Percentiles rank a stretch among this genome's conserved stretches.
Conservation (phyloP, 805 yeast genomes). For the Cyberlindnera euphorbiae region DNA sequence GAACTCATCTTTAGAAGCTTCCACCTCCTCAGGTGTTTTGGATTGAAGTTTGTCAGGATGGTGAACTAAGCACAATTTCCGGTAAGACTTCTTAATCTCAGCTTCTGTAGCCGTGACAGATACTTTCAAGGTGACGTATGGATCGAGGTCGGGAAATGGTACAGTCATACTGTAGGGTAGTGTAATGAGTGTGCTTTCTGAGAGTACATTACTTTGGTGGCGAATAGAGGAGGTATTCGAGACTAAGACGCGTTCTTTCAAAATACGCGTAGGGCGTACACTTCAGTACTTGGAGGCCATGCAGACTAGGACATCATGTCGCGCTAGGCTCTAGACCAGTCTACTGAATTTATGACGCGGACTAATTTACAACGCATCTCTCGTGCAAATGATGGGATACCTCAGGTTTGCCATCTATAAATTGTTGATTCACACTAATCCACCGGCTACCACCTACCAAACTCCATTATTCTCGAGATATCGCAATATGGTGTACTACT, state of each 20-base stretch:
- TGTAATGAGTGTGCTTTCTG: no score
- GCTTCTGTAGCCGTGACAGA: slow-evolving; percentile 37
- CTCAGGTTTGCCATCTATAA: no score
- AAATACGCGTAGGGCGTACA: no score
- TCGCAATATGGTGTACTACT: slow-evolving; percentile 49
- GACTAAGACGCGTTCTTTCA: not conserved
- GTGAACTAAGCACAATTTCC: slow-evolving; percentile 53
- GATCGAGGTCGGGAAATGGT: slow-evolving; percentile 55
- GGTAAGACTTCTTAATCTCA: slow-evolving; percentile 63
- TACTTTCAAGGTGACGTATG: slow-evolving; percentile 52
- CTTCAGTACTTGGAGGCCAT: no score
- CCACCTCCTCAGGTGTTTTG: slow-evolving; percentile 28
- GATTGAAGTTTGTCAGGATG: slow-evolving; percentile 69
- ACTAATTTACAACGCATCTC: no score
- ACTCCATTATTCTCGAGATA: no score
- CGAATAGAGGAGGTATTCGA: not conserved
- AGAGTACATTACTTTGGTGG: not conserved
- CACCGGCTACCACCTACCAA: no score
- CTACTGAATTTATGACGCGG: no score
- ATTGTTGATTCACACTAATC: no score
- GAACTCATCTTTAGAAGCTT: slow-evolving; percentile 39
- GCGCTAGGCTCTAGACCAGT: no score
- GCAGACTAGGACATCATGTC: no score
- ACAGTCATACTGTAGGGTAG: slow-evolving; percentile 23
- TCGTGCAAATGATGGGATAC: no score